These are phyloP conservation scores for Ascosphaera pollenicola DNA, from an alignment of 2,329 filamentous ascomycete species.

Conservation along the genomic window DNA sequence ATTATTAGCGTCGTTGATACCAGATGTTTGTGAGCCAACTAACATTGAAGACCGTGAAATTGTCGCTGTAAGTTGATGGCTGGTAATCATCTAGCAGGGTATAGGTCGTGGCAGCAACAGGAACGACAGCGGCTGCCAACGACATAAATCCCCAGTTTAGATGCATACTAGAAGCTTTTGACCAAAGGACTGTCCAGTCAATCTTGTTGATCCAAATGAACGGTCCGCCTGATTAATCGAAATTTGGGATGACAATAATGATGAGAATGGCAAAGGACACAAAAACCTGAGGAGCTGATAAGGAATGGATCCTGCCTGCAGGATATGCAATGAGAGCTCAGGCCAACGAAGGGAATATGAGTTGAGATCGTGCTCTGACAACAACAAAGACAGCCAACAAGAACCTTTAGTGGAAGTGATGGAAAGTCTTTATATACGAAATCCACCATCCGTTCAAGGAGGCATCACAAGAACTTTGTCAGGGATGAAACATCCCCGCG, in stretches of 20 bases:
- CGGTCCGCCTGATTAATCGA: too few species aligned
- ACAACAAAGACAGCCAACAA: background rate
- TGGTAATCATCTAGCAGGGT: conserved; percentile 6
- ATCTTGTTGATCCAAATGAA: too few species aligned
- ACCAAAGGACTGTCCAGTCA: too few species aligned
- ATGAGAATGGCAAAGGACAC: conserved; percentile 4
- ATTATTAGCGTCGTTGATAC: conserved; percentile 1
- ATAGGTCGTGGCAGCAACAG: conserved; percentile 4
- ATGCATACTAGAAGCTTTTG: conserved; percentile 8
- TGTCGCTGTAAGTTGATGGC: conserved; percentile 23
- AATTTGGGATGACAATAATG: too few species aligned
- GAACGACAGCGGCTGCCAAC: conserved; percentile 26
- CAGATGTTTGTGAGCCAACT: conserved; percentile 4
- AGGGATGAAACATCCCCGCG: too few species aligned
- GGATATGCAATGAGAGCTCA: background rate
- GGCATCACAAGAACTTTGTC: too few species aligned
- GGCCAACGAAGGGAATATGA: background rate
- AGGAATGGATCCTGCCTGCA: background rate
- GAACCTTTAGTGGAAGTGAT: background rate
- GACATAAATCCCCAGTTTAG: conserved; percentile 16
- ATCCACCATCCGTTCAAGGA: too few species aligned
- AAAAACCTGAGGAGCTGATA: background rate
- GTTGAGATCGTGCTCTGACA: background rate
- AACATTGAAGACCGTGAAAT: conserved; percentile 30
- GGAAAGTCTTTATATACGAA: too few species aligned